phyloP scores from a whole-genome alignment of 225 moss, liverwort and hornwort species.

The Polytrichum formosum region DNA sequence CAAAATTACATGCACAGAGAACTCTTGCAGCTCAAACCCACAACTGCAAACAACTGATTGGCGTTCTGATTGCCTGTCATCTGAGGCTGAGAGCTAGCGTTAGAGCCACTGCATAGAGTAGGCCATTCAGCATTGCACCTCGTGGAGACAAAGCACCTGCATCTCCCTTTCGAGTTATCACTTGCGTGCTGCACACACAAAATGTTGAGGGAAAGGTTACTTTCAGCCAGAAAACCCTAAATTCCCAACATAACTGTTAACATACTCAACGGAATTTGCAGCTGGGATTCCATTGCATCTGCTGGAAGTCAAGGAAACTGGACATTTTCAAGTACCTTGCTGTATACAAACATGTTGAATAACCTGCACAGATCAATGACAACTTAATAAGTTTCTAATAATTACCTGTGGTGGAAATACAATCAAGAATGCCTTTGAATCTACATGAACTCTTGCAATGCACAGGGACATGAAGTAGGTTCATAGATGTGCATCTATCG shows the following conservation, averaged over 20 bases:
- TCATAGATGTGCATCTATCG: no score
- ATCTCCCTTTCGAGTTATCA: background rate
- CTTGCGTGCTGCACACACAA: background rate
- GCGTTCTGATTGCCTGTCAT: background rate
- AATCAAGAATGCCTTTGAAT: no score
- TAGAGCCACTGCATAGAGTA: background rate
- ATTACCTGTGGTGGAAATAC: no score
- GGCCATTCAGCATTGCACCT: background rate
- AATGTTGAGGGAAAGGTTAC: background rate
- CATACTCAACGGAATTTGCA: no score
- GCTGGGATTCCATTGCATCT: no score
- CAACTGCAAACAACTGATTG: background rate
- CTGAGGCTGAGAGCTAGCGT: background rate
- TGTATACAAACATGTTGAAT: slow-evolving; percentile 1
- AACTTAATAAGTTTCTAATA: background rate
- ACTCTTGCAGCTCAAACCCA: background rate
- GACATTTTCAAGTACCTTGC: background rate
- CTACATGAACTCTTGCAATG: no score
- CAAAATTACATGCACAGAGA: background rate
- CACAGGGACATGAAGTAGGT: no score
- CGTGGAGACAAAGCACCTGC: slow-evolving; percentile 2
- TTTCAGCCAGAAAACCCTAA: no score
- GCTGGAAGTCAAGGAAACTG: no score
- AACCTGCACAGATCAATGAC: slow-evolving; percentile 4
- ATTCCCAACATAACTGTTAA: no score